Conservation (phyloP, 2,329 filamentous ascomycete genomes). For the Alternaria angustiovoidea region DNA sequence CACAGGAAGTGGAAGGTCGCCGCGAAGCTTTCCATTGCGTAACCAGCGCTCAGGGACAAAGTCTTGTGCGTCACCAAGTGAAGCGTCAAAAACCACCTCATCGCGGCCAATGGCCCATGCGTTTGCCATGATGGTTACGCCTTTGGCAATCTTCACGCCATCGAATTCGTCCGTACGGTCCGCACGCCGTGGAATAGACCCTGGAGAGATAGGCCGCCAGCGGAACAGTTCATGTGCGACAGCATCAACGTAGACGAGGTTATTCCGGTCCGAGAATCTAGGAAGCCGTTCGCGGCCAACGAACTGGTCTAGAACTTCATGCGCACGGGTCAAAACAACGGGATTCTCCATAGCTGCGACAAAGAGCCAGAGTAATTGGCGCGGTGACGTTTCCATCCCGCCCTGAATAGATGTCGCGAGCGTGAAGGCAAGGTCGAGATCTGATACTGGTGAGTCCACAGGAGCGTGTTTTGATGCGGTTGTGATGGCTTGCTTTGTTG, state of each 20-base stretch:
- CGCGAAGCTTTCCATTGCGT: constrained; percentile 12
- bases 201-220: constrained; percentile 18
- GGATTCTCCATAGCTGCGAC: constrained; percentile 10
- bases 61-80: constrained; percentile 1
- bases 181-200: constrained; percentile 16
- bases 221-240: constrained; percentile 15
- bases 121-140: constrained; percentile 19
- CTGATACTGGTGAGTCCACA: background rate
- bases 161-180: constrained; percentile 13
- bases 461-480: constrained; percentile 13
- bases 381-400: constrained; percentile 21
- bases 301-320: constrained; percentile 12
- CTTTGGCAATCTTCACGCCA: constrained; percentile 13
- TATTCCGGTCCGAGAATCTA: constrained; percentile 8
- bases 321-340: constrained; percentile 5
- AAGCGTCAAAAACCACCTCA: constrained; percentile 16
- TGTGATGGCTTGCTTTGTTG: constrained; percentile 16
- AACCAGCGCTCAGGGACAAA: constrained; percentile 21
- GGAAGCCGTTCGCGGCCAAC: constrained; percentile 16
- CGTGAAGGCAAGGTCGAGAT: constrained; percentile 20
- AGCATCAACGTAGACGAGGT: constrained; percentile 17
- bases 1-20: constrained; percentile 17
- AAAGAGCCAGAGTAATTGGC: constrained; percentile 19
- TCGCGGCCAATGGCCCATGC: constrained; percentile 20
- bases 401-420: constrained; percentile 20